A percentile compares a stretch with the other conserved stretches of the same genome.
phyloP scores from a whole-genome alignment of 495 filamentous ascomycete genomes.

The Tuber magnatum region DNA sequence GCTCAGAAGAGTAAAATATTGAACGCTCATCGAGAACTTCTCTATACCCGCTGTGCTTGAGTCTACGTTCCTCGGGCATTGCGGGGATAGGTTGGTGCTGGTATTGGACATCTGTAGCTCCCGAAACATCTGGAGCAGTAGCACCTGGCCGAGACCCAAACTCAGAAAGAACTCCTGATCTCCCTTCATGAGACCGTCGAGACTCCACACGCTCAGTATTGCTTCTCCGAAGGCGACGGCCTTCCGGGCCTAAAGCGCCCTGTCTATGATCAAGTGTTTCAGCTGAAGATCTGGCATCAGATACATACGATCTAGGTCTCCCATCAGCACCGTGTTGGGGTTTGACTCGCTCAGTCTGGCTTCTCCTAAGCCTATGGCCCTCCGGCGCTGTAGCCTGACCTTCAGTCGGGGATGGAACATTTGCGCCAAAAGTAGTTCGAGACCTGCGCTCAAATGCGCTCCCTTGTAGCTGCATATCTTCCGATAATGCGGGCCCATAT shows the following conservation, averaged over 20 bases:
- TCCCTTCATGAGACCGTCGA: neutral
- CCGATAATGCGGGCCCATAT: neutral
- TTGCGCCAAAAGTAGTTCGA: neutral
- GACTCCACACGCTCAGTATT: neutral
- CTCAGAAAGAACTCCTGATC: neutral
- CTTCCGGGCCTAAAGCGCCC: neutral
- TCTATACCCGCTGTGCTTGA: neutral
- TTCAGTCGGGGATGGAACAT: neutral
- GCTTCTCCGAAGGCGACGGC: neutral
- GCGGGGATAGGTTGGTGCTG: neutral
- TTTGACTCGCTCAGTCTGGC: neutral
- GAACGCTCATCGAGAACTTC: neutral
- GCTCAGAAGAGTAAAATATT: conserved; percentile 6
- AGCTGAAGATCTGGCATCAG: neutral
- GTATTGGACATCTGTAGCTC: neutral
- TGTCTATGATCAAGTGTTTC: neutral
- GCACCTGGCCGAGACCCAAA: neutral
- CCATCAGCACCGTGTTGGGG: neutral
- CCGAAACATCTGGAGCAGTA: neutral
- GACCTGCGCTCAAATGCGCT: neutral
- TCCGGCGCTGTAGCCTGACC: neutral
- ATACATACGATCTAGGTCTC: neutral
- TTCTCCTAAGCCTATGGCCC: conserved; percentile 10
- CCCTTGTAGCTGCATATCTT: neutral
- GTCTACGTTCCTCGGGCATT: neutral